A percentile compares a stretch with the other conserved stretches of the same genome.
phyloP scores from a whole-genome alignment of 352 stramenopile genomes.

The Pythium pyrilobum region DNA sequence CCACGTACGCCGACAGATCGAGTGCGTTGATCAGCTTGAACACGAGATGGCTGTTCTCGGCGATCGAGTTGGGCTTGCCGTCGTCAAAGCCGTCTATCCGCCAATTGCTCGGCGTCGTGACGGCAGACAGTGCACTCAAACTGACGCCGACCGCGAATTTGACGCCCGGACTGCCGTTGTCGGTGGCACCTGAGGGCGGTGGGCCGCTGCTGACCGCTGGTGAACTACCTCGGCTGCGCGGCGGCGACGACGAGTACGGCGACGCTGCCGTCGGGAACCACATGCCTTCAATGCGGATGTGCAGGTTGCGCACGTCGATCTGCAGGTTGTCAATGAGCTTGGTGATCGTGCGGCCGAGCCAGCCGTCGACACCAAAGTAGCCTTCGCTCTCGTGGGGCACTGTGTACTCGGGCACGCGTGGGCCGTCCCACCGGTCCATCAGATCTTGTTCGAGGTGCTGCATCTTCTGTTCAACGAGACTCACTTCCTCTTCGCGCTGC shows the following conservation, averaged over 20 bases:
- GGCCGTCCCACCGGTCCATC: slow-evolving; percentile 71
- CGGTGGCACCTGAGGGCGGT: background rate
- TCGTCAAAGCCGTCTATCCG: slow-evolving; percentile 68
- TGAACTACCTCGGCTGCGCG: slow-evolving; percentile 21
- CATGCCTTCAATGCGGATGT: slow-evolving; percentile 79
- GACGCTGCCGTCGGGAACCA: slow-evolving; percentile 43
- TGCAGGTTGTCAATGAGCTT: slow-evolving; percentile 90
- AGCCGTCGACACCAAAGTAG: slow-evolving; percentile 87
- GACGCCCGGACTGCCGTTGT: background rate
- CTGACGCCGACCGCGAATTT: slow-evolving; percentile 80
- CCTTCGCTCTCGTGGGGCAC: slow-evolving; percentile 74
- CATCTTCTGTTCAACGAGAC: slow-evolving; percentile 66
- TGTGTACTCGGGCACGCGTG: slow-evolving; percentile 54
- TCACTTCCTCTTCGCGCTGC: slow-evolving; percentile 50
- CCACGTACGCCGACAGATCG: slow-evolving; percentile 84
- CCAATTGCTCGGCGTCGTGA: slow-evolving; percentile 85
- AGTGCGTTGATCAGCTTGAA: slow-evolving; percentile 87
- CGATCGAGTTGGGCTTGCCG: slow-evolving; percentile 15
- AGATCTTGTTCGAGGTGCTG: slow-evolving; percentile 67
- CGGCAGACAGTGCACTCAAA: slow-evolving; percentile 75
- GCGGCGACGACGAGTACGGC: slow-evolving; percentile 15
- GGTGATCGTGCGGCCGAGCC: slow-evolving; percentile 84
- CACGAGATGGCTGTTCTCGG: slow-evolving; percentile 57
- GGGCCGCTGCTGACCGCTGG: slow-evolving; percentile 7
- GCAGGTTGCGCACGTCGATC: slow-evolving; percentile 83